Evolutionary conservation across 1,284 basidiomycete genomes (phyloP).

Genomic region (Lignosus rhinocerotis): DNA sequence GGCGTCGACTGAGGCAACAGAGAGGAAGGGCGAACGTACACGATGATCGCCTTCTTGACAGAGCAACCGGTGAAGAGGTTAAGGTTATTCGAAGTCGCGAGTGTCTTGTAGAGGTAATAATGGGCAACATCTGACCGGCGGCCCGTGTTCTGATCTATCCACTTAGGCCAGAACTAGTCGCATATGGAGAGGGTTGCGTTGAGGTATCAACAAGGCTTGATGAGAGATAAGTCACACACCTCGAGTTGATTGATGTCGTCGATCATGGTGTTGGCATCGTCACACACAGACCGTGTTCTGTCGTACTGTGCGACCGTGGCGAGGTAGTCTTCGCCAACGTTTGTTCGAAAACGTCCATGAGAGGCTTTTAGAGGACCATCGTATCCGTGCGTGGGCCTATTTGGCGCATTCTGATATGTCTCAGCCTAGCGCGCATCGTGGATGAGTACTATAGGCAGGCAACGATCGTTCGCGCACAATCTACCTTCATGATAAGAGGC

Average conservation of each 20-base stretch:
- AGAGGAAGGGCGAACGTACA: constrained; percentile 13
- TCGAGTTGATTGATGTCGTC: constrained; percentile 26
- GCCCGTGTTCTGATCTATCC: constrained; percentile 53
- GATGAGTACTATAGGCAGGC: neutral
- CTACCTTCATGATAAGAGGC: constrained; percentile 33
- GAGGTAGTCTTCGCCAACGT: constrained; percentile 28
- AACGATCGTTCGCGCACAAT: neutral
- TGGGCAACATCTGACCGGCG: constrained; percentile 60
- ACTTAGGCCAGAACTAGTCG: constrained; percentile 35
- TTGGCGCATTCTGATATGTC: constrained; percentile 16
- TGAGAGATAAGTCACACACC: constrained; percentile 8
- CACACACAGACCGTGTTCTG: constrained; percentile 10
- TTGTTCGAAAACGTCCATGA: constrained; percentile 22
- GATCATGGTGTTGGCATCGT: constrained; percentile 26
- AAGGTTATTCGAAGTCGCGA: constrained; percentile 22
- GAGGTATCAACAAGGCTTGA: constrained; percentile 31
- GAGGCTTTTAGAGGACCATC: constrained; percentile 31
- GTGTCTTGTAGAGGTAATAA: constrained; percentile 54
- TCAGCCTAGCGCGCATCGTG: constrained; percentile 10
- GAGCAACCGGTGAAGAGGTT: constrained; percentile 26
- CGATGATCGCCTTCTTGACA: constrained; percentile 32
- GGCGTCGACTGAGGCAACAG: neutral
- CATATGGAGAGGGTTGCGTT: neutral
- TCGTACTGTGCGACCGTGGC: constrained; percentile 21
- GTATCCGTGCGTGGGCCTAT: constrained; percentile 25